These are phyloP conservation scores for Teratosphaeria zuluensis DNA, from an alignment of 2,329 filamentous ascomycete genomes.

Conservation along the genomic window DNA sequence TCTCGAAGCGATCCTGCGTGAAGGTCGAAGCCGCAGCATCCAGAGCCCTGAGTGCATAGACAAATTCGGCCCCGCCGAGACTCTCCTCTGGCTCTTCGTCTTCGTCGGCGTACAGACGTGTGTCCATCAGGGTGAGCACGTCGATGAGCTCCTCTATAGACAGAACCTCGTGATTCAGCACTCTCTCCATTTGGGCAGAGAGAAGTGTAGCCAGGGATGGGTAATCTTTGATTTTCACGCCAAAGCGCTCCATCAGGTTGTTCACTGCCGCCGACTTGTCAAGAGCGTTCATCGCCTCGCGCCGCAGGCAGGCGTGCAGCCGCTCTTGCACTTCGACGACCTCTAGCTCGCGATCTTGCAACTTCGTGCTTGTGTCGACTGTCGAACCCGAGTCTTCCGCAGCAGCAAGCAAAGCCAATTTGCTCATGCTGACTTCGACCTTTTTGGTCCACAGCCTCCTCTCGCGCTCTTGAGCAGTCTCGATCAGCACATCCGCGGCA, in stretches of 20 bases:
- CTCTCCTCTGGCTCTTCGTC: slow-evolving; percentile 29
- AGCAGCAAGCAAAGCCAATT: slow-evolving; percentile 61
- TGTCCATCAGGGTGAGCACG: slow-evolving; percentile 67
- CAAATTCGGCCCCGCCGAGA: slow-evolving; percentile 54
- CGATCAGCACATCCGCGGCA: slow-evolving; percentile 61
- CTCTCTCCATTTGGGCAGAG: slow-evolving; percentile 56
- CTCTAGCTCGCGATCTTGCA: slow-evolving; percentile 40
- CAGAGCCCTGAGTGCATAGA: slow-evolving; percentile 56
- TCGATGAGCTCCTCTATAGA: slow-evolving; percentile 53
- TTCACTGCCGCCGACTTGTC: slow-evolving; percentile 71
- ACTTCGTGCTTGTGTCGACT: background rate
- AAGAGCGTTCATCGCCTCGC: slow-evolving; percentile 60
- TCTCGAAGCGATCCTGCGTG: slow-evolving; percentile 46
- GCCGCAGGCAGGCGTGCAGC: slow-evolving; percentile 61
- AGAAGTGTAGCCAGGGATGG: slow-evolving; percentile 63
- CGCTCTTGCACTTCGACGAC: slow-evolving; percentile 71
- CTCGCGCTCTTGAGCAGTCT: slow-evolving; percentile 62
- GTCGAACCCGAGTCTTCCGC: slow-evolving; percentile 25
- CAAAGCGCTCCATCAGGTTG: slow-evolving; percentile 61
- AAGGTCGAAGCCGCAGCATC: slow-evolving; percentile 42
- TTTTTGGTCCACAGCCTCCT: slow-evolving; percentile 85
- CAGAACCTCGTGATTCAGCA: slow-evolving; percentile 64
- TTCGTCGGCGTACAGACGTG: slow-evolving; percentile 33
- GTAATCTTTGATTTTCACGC: slow-evolving; percentile 43
- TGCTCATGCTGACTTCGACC: slow-evolving; percentile 81